Conservation (phyloP, 352 stramenopile species). For the Phytopythium kandeliae region DNA sequence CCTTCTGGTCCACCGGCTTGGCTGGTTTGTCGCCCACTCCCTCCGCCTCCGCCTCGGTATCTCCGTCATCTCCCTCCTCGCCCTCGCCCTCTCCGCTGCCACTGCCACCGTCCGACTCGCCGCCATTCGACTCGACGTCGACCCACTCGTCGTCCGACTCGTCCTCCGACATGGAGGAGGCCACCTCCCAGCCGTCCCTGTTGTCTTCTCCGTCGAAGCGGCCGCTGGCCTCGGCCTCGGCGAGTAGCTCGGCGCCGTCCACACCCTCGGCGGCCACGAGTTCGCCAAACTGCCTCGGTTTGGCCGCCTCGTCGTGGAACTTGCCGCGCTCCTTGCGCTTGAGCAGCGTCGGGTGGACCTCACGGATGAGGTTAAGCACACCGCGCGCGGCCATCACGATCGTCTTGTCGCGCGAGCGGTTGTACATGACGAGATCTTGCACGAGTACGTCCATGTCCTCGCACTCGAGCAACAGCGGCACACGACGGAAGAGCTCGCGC, state of each 20-base stretch:
- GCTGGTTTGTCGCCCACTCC: constrained; percentile 18
- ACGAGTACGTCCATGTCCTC: constrained; percentile 89
- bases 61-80: background rate
- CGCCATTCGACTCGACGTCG: constrained; percentile 27
- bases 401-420: constrained; percentile 94
- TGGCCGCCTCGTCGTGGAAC: constrained; percentile 74
- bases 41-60: background rate
- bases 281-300: constrained; percentile 90
- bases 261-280: constrained; percentile 90
- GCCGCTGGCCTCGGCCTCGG: constrained; percentile 62
- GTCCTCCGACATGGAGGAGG: constrained; percentile 55
- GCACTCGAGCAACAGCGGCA: constrained; percentile 93
- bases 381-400: constrained; percentile 95
- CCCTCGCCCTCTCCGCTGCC: background rate
- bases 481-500: constrained; percentile 92
- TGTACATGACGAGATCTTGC: constrained; percentile 94
- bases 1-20: constrained; percentile 53
- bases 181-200: constrained; percentile 78
- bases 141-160: constrained; percentile 71
- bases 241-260: constrained; percentile 94
- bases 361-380: constrained; percentile 96
- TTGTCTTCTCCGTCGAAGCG: constrained; percentile 82
- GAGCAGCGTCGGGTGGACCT: constrained; percentile 94
- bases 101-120: constrained; percentile 19
- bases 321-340: constrained; percentile 96